phyloP scores from a whole-genome alignment of 306 rosid genomes.

The Gillenia trifoliata region DNA sequence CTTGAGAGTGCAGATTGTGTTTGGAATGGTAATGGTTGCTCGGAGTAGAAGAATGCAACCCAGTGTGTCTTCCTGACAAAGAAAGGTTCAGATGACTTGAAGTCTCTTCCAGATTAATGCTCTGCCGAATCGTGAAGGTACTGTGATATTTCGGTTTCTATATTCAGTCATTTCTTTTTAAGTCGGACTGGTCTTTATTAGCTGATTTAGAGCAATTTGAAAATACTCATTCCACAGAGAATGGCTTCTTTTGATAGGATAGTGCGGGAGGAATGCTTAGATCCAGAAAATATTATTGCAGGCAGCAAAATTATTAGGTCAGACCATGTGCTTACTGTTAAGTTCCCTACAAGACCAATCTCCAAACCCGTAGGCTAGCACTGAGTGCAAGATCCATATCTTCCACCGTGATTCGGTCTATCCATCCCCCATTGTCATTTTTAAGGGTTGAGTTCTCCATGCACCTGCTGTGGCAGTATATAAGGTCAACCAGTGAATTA shows the following conservation, averaged over 20 bases:
- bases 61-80: slow-evolving; percentile 55
- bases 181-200: not conserved
- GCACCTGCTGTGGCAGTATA: slow-evolving; percentile 6
- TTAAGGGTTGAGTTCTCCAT: not conserved
- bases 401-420: slow-evolving; percentile 32
- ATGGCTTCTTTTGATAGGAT: slow-evolving; percentile 34
- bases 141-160: not conserved
- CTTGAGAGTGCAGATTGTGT: slow-evolving; percentile 51
- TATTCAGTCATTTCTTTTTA: not conserved
- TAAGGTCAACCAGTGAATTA: not conserved
- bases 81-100: slow-evolving; percentile 45
- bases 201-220: slow-evolving; percentile 6
- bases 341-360: slow-evolving; percentile 45
- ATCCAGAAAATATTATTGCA: not conserved
- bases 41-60: slow-evolving; percentile 60
- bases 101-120: slow-evolving; percentile 42
- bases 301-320: not conserved
- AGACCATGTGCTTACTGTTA: slow-evolving; percentile 31
- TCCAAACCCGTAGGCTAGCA: slow-evolving; percentile 56
- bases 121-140: slow-evolving; percentile 34
- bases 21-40: slow-evolving; percentile 51
- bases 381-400: slow-evolving; percentile 60
- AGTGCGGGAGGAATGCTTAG: slow-evolving; percentile 4
- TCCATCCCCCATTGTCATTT: not conserved
- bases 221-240: slow-evolving; percentile 29